Evolutionary conservation across 495 filamentous ascomycete species (phyloP), one percentile per base, ranked within the genome.

Genomic region (Penicilliopsis zonata): DNA sequence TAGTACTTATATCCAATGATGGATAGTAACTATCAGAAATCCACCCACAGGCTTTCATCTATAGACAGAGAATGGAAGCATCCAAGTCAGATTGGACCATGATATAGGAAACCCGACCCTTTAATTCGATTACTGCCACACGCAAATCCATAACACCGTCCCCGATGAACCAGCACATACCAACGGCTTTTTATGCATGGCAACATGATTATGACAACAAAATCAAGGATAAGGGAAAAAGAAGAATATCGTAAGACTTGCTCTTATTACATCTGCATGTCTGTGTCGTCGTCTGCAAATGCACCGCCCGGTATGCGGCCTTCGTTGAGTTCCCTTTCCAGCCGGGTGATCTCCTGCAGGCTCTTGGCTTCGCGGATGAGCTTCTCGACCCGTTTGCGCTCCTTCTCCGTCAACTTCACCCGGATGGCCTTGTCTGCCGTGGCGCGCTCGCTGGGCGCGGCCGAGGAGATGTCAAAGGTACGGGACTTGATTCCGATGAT

Each of bases 401-500:
- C 82, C 41, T 68, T 63, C 3, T 71, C 75, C 9, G 81, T 85
- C 34, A 85, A 52, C 41, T 82, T 72, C 6, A 82, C 67, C 1
- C 75, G 57, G 33, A 81, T 76, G 23, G 78, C 69, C 55, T 80
- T 83, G 24, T 77, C 73, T 6, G 65, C 54, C 12, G 63, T 38
- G 3, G 53, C 53, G 27, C 46, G 46, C 40, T 61, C 66, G 9
- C 56, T 50, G 24, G 55, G 39, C 34, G 46, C 41, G 27, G 47
- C 50, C n/a, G 65, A 57, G 2, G 77, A 54, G 4, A 78, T 61
- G 44, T 86, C 80, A 50, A 88, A 87, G 0, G 78, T 80, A 47
- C 72, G 77, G 33, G 85, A 87, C 63, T 92, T 92, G 61, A 81
- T 61, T 31, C 80, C 78, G 70, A 90, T 80, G 50, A 94, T 92